Base-by-base conservation (phyloP, 805 yeast genomes). In the Diddensiella caesifluorescens region DNA sequence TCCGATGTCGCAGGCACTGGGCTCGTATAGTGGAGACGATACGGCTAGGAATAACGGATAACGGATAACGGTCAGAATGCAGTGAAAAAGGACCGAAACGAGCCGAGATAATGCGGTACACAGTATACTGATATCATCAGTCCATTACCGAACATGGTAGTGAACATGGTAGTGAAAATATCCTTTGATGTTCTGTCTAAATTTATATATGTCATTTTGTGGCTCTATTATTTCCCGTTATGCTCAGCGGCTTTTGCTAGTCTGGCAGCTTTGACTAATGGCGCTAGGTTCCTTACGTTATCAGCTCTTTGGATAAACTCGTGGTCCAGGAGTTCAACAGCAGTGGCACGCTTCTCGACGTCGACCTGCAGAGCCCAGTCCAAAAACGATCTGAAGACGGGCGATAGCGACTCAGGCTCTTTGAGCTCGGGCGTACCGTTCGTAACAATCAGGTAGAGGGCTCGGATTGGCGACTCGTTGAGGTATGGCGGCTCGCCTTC, bases 301-400 rank as follows among this genome's bases (percentile, higher is more conserved):
- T 57, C 65, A 3, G 62, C 64, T 9, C 45, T 27, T 3, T 46
- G 39, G n/a, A 63, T 49, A 39, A 83, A 83, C 35, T 73, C 68
- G 57, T 89, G 96, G 45, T 76, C 79, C 29, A 92, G 67, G 40
- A 92, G 70, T 59, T 90, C 97, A 53, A 83, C 88, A 4, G 97
- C 86, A 13, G 82, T 75, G 1, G 97, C 97, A 53, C 99, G 76
- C 57, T 82, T 83, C 54, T 83, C 76, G 32, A 88, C 95, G 61
- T 94, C 97, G 27, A 90, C 97, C 64, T 96, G 87, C 20, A 92
- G 70, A 67, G 97, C 88, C 48, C 88, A 86, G 39, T 89, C 79
- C 60, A 92, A 71, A 60, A 92, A 92, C 58, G 83, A 79, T 68
- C 85, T 87, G 45, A 94, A 82, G 25, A 80, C 78, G 44, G 79